phyloP scores from a whole-genome alignment of 345 rosid species.

The Clarkia xantiana region DNA sequence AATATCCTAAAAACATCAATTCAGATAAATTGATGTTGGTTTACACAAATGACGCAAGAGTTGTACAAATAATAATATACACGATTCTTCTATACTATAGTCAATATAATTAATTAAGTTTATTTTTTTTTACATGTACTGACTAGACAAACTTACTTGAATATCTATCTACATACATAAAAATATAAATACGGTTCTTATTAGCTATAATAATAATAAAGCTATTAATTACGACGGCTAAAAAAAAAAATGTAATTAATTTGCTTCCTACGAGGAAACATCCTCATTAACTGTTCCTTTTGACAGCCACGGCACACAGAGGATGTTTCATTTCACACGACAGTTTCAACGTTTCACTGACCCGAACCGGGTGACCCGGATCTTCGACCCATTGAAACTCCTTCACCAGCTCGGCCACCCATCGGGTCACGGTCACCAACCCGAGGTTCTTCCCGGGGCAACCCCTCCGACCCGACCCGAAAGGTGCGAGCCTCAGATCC shows the following conservation, averaged over 20 bases:
- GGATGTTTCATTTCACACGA: constrained; percentile 88
- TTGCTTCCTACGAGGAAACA: neutral
- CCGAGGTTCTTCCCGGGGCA: constrained; percentile 85
- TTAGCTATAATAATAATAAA: no score
- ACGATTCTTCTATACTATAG: no score
- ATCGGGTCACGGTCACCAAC: constrained; percentile 43
- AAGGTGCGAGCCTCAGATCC: constrained; percentile 72
- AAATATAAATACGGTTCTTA: no score
- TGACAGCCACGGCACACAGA: constrained; percentile 32
- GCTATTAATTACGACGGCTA: neutral
- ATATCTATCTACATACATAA: no score
- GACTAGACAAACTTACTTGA: no score
- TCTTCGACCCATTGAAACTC: constrained; percentile 44
- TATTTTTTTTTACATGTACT: no score
- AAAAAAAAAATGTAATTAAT: neutral
- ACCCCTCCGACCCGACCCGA: constrained; percentile 80
- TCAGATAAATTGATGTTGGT: no score
- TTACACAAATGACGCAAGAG: no score
- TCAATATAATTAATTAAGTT: no score
- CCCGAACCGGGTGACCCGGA: constrained; percentile 32
- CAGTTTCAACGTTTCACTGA: constrained; percentile 58
- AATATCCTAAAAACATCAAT: no score
- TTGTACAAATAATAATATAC: no score
- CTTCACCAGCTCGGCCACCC: constrained; percentile 68
- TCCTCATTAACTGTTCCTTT: constrained; percentile 8